Base-by-base conservation (phyloP, 192 early-diverging fungal species). In the Entomortierella beljakovae region DNA sequence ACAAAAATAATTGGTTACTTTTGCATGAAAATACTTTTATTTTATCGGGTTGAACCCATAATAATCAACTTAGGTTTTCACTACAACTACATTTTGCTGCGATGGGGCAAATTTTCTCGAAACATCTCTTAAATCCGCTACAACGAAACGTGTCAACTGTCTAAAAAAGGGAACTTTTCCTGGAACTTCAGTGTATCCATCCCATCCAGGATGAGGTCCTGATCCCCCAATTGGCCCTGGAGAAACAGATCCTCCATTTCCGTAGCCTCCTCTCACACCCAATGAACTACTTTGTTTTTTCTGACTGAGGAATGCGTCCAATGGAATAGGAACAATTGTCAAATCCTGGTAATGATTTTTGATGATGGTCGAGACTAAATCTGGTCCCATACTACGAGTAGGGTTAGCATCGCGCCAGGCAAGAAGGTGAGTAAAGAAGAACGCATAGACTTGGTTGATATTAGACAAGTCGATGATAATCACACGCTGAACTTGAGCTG, bases 171-270 rank as follows among this genome's bases (percentile, higher is more conserved):
- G 61, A 1, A 79, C 67, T 22, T 61, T 69, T 34, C 56, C 62
- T 25, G 75, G 75, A 6, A 79, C 75, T 43, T 79, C 75, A 0
- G 67, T 42, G 33, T 79, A 79, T 28, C 61, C 68, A 35, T 79
- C 75, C 75, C 75, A 79, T 28, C 43, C 75, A 11, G 75, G 67
- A 54, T 79, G 75, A 31, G 75, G 75, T 22, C 75, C 62, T 23
- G 59, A 11, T 3, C 49, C 53, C 10, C 26, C 37, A 3, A 46
- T 29, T 20, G 61, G 54, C 0, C 46, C 28, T n/a, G 54, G 25
- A 32, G 48, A 22, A n/a, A 18, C 71, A 53, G 57, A 28, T 0
- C 35, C 22, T 32, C 32, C 48, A 43, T 37, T 32, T 29, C 54
- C 37, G 7, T 20, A 7, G 5, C 28, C 25, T 35, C 70, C 70